Percentiles rank a stretch among this genome's conserved stretches.
Evolutionary conservation across 1,284 basidiomycete species (phyloP).

Genomic region (Ganoderma sinense): DNA sequence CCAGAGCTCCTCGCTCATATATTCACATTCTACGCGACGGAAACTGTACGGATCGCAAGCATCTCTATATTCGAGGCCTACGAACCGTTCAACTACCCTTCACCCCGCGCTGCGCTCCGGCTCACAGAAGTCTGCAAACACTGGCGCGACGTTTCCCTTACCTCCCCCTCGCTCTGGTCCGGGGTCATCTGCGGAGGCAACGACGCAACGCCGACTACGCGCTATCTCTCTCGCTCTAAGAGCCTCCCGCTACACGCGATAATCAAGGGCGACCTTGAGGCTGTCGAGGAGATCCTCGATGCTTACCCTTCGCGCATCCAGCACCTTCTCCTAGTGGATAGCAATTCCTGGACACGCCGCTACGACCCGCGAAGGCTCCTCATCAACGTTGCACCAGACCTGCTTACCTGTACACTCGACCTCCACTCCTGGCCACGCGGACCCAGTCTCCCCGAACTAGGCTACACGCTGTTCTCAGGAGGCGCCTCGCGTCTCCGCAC

Average conservation of each 20-base stretch:
- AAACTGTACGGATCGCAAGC: constrained; percentile 29
- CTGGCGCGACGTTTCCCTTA: constrained; percentile 58
- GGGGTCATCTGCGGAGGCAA: constrained; percentile 16
- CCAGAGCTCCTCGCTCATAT: constrained; percentile 63
- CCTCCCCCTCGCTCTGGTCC: constrained; percentile 54
- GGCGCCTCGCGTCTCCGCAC: constrained; percentile 6
- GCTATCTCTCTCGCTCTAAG: constrained; percentile 12
- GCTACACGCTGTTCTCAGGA: constrained; percentile 7
- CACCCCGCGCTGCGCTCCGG: constrained; percentile 48
- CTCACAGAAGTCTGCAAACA: constrained; percentile 58
- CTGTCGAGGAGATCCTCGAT: constrained; percentile 8
- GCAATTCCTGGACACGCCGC: constrained; percentile 7
- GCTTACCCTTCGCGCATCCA: constrained; percentile 15
- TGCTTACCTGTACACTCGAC: constrained; percentile 14
- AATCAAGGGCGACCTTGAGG: constrained; percentile 18
- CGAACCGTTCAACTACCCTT: constrained; percentile 9
- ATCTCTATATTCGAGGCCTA: not conserved
- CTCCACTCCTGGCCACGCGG: constrained; percentile 9
- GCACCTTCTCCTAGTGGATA: constrained; percentile 15
- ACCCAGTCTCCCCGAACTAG: constrained; percentile 2
- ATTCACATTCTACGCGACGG: constrained; percentile 55
- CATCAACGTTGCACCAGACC: constrained; percentile 6
- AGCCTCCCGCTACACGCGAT: constrained; percentile 39
- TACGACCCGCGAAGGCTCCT: constrained; percentile 13
- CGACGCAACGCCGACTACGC: not conserved